Percentiles rank a stretch among this genome's conserved stretches.
phyloP scores from a whole-genome alignment of 495 filamentous ascomycete species.

The Trypethelium eluteriae region DNA sequence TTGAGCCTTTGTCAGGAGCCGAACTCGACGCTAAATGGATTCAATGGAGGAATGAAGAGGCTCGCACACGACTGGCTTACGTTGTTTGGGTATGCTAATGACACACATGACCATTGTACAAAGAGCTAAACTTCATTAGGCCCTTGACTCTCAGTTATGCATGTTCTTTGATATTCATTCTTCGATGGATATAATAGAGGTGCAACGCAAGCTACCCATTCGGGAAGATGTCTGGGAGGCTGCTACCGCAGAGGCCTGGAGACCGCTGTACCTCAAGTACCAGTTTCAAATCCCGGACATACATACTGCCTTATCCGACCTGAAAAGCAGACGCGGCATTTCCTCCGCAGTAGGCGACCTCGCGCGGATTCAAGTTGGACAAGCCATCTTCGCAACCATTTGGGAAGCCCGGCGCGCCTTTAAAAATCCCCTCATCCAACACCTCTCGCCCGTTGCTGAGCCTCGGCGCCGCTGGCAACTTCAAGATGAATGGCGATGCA shows the following conservation, averaged over 20 bases:
- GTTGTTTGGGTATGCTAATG: constrained; percentile 13
- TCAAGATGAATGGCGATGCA: background rate
- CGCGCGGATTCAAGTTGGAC: background rate
- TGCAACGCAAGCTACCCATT: constrained; percentile 14
- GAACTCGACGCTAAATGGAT: constrained; percentile 17
- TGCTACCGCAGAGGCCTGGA: constrained; percentile 12
- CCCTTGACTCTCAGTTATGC: constrained; percentile 10
- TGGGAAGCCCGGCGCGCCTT: background rate
- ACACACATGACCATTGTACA: background rate
- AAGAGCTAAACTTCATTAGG: constrained; percentile 3
- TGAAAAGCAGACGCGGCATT: background rate
- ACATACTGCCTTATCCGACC: background rate
- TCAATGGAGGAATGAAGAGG: constrained; percentile 15
- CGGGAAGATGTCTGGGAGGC: constrained; percentile 17
- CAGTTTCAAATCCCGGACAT: background rate
- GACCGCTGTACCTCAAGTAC: constrained; percentile 10
- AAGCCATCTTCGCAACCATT: constrained; percentile 1
- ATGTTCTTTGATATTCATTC: constrained; percentile 15
- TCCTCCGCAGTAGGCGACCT: background rate
- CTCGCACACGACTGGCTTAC: constrained; percentile 12
- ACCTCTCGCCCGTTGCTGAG: background rate
- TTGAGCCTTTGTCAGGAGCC: background rate
- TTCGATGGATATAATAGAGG: constrained; percentile 11
- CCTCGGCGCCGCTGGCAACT: background rate
- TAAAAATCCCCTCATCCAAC: background rate